phyloP scores from a whole-genome alignment of 1,284 basidiomycete species.

The Ustanciosporium gigantosporum region DNA sequence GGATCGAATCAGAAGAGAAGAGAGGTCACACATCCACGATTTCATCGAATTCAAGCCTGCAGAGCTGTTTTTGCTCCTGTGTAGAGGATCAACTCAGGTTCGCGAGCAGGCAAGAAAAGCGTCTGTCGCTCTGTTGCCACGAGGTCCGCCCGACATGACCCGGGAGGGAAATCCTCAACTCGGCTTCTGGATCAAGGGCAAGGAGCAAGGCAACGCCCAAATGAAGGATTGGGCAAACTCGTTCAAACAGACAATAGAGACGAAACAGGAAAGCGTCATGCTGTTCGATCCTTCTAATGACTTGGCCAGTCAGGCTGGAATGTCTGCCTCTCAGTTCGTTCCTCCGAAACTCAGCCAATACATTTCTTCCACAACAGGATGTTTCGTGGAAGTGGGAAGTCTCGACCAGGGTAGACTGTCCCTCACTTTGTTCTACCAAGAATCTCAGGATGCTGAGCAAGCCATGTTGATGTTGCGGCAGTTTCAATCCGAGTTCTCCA shows the following conservation, averaged over 20 bases:
- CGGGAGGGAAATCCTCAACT: slow-evolving; percentile 2
- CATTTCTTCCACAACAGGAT: slow-evolving; percentile 22
- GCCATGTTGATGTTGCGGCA: slow-evolving; percentile 24
- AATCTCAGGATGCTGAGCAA: slow-evolving; percentile 15
- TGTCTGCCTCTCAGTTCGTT: slow-evolving; percentile 1
- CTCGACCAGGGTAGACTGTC: slow-evolving; percentile 12
- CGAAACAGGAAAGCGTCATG: slow-evolving; percentile 11
- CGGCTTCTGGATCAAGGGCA: slow-evolving; percentile 32
- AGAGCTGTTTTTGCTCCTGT: slow-evolving; percentile 29
- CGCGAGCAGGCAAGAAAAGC: slow-evolving; percentile 20
- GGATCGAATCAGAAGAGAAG: slow-evolving; percentile 18
- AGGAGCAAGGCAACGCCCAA: slow-evolving; percentile 16
- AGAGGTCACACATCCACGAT: slow-evolving; percentile 12
- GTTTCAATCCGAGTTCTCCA: slow-evolving; percentile 10
- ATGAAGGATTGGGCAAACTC: slow-evolving; percentile 23
- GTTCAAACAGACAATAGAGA: slow-evolving; percentile 22
- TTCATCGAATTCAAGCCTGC: slow-evolving; percentile 18
- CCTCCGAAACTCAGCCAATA: slow-evolving; percentile 17
- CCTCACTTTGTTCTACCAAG: slow-evolving; percentile 13
- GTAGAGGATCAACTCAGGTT: slow-evolving; percentile 11
- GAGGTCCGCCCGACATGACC: slow-evolving; percentile 1
- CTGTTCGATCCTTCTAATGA: slow-evolving; percentile 7
- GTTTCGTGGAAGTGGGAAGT: slow-evolving; percentile 27
- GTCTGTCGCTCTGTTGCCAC: slow-evolving; percentile 16
- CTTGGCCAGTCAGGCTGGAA: background rate